phyloP scores from a whole-genome alignment of 2,329 filamentous ascomycete species.

The Venturia pyrina region DNA sequence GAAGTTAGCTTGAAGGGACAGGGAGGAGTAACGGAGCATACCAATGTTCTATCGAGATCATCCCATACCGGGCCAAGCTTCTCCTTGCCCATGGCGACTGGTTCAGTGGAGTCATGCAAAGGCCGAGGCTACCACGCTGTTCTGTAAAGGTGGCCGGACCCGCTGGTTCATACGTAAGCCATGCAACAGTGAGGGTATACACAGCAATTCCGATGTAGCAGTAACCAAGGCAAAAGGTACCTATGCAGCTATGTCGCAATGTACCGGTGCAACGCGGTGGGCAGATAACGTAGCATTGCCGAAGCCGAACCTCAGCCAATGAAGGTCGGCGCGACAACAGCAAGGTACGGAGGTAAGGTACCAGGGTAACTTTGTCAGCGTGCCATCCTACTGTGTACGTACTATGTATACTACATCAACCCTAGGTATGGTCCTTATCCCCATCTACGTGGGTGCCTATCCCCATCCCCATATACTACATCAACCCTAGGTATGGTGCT shows the following conservation, averaged over 20 bases:
- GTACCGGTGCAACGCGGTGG: not conserved
- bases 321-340: not conserved
- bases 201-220: not conserved
- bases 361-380: not conserved
- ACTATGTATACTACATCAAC: too few species aligned
- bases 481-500: too few species aligned
- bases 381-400: not conserved
- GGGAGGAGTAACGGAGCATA: constrained; percentile 13
- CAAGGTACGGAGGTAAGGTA: too few species aligned
- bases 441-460: too few species aligned
- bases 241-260: not conserved
- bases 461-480: too few species aligned
- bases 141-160: not conserved
- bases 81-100: constrained; percentile 22
- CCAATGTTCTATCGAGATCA: constrained; percentile 52
- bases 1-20: not conserved
- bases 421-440: too few species aligned
- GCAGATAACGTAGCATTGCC: not conserved
- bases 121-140: not conserved
- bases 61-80: constrained; percentile 51
- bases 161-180: not conserved
- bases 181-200: not conserved
- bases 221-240: not conserved
- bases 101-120: constrained; percentile 4
- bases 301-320: not conserved